phyloP scores from a whole-genome alignment of 176 grass and related monocot species.

The Canna indica region DNA sequence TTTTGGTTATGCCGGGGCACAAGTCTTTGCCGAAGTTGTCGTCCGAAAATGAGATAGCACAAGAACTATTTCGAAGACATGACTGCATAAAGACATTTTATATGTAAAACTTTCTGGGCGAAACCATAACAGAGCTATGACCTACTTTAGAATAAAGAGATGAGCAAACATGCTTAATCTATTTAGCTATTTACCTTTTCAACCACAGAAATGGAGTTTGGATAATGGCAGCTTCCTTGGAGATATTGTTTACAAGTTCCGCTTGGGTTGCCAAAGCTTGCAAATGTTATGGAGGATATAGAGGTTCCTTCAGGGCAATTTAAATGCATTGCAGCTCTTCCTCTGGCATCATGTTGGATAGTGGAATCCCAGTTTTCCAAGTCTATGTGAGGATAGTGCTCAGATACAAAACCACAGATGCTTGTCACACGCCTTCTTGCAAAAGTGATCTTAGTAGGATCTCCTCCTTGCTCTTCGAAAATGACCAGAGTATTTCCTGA shows the following conservation, averaged over 20 bases:
- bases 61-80: constrained; percentile 52
- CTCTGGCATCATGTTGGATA: constrained; percentile 4
- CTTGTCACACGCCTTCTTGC: constrained; percentile 39
- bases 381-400: constrained; percentile 48
- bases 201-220: constrained; percentile 41
- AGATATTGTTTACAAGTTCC: constrained; percentile 55
- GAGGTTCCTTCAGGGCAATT: constrained; percentile 53
- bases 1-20: constrained; percentile 62
- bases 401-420: constrained; percentile 58
- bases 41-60: constrained; percentile 47
- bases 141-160: not conserved
- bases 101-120: not conserved
- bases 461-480: constrained; percentile 79
- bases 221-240: constrained; percentile 67
- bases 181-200: constrained; percentile 61
- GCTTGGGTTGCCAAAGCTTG: constrained; percentile 74
- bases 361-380: constrained; percentile 40
- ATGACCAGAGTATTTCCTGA: constrained; percentile 78
- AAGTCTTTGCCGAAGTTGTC: constrained; percentile 37
- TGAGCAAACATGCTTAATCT: not conserved
- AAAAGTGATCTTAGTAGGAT: constrained; percentile 82
- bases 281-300: constrained; percentile 64
- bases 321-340: constrained; percentile 31
- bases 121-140: not conserved
- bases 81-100: constrained; percentile 32